These are phyloP conservation scores for Populus hybrid DNA, from an alignment of 441 rosid genomes.

Conservation along the genomic window DNA sequence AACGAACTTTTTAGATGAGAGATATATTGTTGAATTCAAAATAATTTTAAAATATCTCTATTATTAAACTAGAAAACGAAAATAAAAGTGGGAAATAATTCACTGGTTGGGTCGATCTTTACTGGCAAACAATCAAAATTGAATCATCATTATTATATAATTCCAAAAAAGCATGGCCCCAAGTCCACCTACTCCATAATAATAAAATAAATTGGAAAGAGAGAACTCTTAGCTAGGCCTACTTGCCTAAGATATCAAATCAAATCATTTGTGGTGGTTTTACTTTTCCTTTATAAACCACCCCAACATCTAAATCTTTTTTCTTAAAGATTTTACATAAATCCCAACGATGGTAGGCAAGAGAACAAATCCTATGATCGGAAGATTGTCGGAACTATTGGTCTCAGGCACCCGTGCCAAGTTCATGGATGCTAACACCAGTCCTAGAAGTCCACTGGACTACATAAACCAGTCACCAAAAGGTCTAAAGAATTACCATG, in stretches of 20 bases:
- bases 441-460: conserved; percentile 48
- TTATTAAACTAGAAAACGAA: no score
- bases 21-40: background rate
- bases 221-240: no score
- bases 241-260: background rate
- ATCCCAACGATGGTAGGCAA: background rate
- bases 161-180: conserved; percentile 38
- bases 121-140: conserved; percentile 12
- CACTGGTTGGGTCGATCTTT: conserved; percentile 1
- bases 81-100: background rate
- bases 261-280: background rate
- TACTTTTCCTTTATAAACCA: background rate
- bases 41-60: background rate
- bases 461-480: conserved; percentile 41
- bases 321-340: background rate
- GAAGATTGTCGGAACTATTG: conserved; percentile 34
- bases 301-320: background rate
- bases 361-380: background rate
- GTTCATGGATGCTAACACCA: conserved; percentile 19
- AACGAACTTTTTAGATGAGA: no score
- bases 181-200: conserved; percentile 29
- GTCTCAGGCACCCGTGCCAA: conserved; percentile 34
- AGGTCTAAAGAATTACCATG: conserved; percentile 31
- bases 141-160: conserved; percentile 8
- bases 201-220: background rate